Evolutionary conservation across 495 filamentous ascomycete species (phyloP).

Genomic region (Neurospora sp.): DNA sequence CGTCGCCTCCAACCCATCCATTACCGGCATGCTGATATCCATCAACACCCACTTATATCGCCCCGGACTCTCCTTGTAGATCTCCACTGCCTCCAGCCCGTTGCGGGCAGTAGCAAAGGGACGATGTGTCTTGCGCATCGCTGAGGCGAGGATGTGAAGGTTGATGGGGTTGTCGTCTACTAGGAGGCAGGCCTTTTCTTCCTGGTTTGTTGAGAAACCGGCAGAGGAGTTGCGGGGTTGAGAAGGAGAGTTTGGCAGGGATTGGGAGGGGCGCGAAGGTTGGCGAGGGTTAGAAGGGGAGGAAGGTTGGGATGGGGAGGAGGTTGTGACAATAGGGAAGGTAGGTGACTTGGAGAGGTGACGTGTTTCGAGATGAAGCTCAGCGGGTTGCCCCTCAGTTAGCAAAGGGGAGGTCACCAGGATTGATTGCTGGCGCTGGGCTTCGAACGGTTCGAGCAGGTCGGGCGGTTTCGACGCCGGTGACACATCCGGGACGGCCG

Average conservation of each 20-base stretch:
- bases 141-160: constrained; percentile 37
- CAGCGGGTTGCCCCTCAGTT: neutral
- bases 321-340: neutral
- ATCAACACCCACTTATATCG: constrained; percentile 32
- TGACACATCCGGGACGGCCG: neutral
- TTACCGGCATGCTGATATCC: constrained; percentile 65
- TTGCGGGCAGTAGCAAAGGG: constrained; percentile 45
- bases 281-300: neutral
- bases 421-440: neutral
- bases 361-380: neutral
- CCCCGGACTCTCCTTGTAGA: constrained; percentile 24
- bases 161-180: constrained; percentile 39
- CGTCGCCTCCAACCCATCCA: constrained; percentile 59
- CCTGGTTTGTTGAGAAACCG: neutral
- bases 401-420: neutral
- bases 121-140: constrained; percentile 44
- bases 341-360: neutral
- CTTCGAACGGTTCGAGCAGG: neutral
- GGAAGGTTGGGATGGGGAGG: neutral
- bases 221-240: neutral
- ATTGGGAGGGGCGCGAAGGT: neutral
- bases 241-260: neutral
- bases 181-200: constrained; percentile 18
- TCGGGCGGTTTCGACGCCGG: neutral
- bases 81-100: constrained; percentile 48